These are phyloP conservation scores for Saturnispora hagleri DNA, from an alignment of 805 yeast genomes.

Conservation along the genomic window DNA sequence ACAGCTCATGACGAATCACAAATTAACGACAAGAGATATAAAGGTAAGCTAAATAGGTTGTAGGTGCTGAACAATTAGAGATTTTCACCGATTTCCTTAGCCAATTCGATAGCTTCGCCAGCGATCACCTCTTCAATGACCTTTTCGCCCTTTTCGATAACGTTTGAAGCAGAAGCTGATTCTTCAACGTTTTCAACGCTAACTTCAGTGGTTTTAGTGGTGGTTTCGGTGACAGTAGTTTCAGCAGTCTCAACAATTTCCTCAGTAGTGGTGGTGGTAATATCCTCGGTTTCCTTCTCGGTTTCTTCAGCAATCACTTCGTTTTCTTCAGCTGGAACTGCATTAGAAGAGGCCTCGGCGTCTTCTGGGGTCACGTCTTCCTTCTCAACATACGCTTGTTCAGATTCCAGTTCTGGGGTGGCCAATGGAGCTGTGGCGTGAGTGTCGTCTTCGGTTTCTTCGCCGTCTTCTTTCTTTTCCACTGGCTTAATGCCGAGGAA, in stretches of 20 bases:
- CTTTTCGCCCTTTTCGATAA: conserved; percentile 8
- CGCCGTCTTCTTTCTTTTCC: neutral
- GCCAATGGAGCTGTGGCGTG: conserved; percentile 2
- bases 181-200: neutral
- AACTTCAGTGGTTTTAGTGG: neutral
- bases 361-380: conserved; percentile 6
- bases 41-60: neutral
- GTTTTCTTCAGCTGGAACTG: conserved; percentile 7
- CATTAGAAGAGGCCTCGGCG: neutral
- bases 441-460: neutral
- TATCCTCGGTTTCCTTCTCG: neutral
- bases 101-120: conserved; percentile 6
- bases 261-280: neutral
- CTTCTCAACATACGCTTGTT: neutral
- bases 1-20: neutral
- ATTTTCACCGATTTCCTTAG: conserved; percentile 9
- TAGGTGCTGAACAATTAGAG: neutral
- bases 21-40: neutral
- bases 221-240: neutral
- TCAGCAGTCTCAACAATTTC: neutral
- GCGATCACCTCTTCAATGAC: conserved; percentile 4
- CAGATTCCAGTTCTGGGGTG: neutral
- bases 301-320: conserved; percentile 3
- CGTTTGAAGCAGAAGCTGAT: neutral
- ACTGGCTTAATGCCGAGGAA: conserved; percentile 7